A percentile compares a stretch with the other conserved stretches of the same genome.
These are phyloP conservation scores for Luzula sylvatica DNA, from an alignment of 176 grass and related monocot species.

Conservation along the genomic window DNA sequence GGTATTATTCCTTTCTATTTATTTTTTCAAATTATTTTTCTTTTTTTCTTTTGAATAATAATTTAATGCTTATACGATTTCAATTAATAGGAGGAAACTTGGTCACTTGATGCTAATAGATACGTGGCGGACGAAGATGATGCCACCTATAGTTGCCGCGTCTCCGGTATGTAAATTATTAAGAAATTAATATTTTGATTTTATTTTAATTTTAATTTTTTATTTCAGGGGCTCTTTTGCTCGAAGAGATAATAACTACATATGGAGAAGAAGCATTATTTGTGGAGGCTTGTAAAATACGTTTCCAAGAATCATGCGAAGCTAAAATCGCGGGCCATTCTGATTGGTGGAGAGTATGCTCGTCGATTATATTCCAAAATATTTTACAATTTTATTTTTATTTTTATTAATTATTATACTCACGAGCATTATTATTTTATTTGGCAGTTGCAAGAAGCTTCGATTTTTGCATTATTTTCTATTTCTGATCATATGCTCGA, in stretches of 20 bases:
- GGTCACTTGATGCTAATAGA: slow-evolving; percentile 85
- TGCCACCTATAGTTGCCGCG: slow-evolving; percentile 82
- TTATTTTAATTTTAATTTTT: not conserved
- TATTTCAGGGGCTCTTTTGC: slow-evolving; percentile 62
- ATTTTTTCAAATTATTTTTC: not conserved
- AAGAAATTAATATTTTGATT: too few relatives aligned
- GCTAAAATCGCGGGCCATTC: slow-evolving; percentile 60
- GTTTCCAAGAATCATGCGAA: slow-evolving; percentile 65
- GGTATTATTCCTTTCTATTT: slow-evolving; percentile 32
- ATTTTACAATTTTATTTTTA: not conserved
- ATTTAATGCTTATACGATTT: slow-evolving; percentile 10
- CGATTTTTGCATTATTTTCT: slow-evolving; percentile 87
- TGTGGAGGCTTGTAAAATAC: slow-evolving; percentile 49
- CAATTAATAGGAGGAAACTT: slow-evolving; percentile 55
- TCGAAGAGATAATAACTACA: slow-evolving; percentile 77
- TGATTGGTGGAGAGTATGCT: slow-evolving; percentile 92
- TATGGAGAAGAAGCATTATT: slow-evolving; percentile 67
- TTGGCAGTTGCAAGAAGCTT: slow-evolving; percentile 80
- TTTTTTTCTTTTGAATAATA: slow-evolving; percentile 7
- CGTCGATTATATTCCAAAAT: not conserved
- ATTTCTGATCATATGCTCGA: slow-evolving; percentile 80
- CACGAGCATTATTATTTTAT: slow-evolving; percentile 22
- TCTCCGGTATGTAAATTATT: slow-evolving; percentile 53
- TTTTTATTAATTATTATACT: slow-evolving; percentile 2
- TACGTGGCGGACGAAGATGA: slow-evolving; percentile 98